phyloP scores from a whole-genome alignment of 345 rosid species.

The Corymbia maculata region DNA sequence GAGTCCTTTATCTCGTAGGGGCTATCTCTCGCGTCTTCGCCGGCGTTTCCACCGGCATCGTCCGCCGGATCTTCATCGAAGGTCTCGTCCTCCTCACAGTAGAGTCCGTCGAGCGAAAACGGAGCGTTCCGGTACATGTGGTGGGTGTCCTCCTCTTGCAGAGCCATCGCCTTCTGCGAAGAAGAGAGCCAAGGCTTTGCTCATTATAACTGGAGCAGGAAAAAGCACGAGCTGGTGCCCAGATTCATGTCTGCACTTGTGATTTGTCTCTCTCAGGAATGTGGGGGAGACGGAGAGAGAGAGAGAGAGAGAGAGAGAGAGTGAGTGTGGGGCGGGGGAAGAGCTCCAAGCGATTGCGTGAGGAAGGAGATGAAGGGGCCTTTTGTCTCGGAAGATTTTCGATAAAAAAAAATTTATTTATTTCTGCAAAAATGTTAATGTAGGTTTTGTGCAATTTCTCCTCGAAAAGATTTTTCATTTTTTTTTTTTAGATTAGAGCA shows the following conservation, averaged over 20 bases:
- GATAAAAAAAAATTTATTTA: neutral
- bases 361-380: neutral
- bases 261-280: neutral
- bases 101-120: slow-evolving; percentile 44
- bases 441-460: neutral
- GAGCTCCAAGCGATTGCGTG: neutral
- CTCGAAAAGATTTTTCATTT: neutral
- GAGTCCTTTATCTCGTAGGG: slow-evolving; percentile 16
- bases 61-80: slow-evolving; percentile 18
- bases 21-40: neutral
- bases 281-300: neutral
- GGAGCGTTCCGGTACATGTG: slow-evolving; percentile 16
- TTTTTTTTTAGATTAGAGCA: too few relatives aligned
- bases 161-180: slow-evolving; percentile 59
- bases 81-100: slow-evolving; percentile 65
- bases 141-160: slow-evolving; percentile 30
- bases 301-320: neutral
- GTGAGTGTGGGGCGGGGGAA: neutral
- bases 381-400: neutral
- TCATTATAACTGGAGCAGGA: slow-evolving; percentile 32
- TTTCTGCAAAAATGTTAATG: neutral
- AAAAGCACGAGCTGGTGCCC: neutral
- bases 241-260: neutral
- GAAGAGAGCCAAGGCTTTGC: slow-evolving; percentile 31
- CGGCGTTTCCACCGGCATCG: slow-evolving; percentile 10